Evolutionary conservation across 192 early-diverging fungal species (phyloP), one percentile per base, ranked within the genome.

Genomic region (Rhizoclosmatium sp.): DNA sequence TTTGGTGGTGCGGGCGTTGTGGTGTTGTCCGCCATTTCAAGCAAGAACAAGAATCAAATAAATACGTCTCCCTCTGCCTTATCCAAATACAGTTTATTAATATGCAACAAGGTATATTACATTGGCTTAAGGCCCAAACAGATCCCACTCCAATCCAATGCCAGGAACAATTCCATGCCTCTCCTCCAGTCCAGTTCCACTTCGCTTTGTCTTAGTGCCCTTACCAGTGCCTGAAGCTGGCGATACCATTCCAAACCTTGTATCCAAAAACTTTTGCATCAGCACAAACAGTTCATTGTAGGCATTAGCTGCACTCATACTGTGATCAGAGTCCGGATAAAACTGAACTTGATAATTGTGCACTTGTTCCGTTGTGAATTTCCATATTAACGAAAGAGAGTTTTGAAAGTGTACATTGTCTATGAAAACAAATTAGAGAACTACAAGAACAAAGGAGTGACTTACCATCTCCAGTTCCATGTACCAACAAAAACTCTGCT

Each of bases 281-380:
- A 88, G 83, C 19, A 80, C 84, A 66, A 89, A 93, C 31, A 94
- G 85, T 67, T 93, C 92, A 7, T 71, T 78, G 71, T 91, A 89
- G n/a, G 95, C 95, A 47, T 92, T 92, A 67, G 93, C 89, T 42
- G 90, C 88, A 66, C 87, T 85, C 78, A 98, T 99, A 47, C 87
- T 82, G 81, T 99, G 97, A 82, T 99, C 94, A 23, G 90, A 93
- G 82, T 99, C 96, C 0, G 96, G 93, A 82, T 91, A 99, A 66
- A 92, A 89, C 64, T 95, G 95, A n/a, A 95, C 91, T 58, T 91
- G 93, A 82, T 95, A 99, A 21, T 89, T 87, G 41, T 90, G 89
- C 44, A 97, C 87, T 44, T 86, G 89, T 31, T 87, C 90, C 1
- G 88, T 81, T n/a, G 95, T 93, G 5, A 99, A 80, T 45, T 87